Evolutionary conservation across 225 moss, liverwort and hornwort species (phyloP), one percentile per base, ranked within the genome.

Genomic region (Physcomitrium patens): DNA sequence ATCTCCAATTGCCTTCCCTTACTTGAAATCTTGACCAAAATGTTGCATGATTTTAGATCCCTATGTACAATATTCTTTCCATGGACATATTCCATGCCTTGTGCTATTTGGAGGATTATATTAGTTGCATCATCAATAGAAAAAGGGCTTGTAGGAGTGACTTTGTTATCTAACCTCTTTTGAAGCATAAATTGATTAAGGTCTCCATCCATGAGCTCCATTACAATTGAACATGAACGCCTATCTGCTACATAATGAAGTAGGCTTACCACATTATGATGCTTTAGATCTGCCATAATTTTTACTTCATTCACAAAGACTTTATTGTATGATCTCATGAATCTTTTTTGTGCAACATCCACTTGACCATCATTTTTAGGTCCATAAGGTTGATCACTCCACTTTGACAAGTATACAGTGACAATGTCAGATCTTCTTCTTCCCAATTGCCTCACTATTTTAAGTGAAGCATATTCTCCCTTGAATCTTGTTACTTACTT

Each of bases 31-130:
- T 1, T 67, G 10, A 60, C 19, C 7, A 76, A 10, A 60, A 76
- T 76, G 19, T 76, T 76, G 48, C 47, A 49, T 8, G 68, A 76
- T 16, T 60, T 76, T 12, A 76, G 7, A 15, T 76, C 76, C 50
- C 49, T 45, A 16, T 76, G 59, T 8, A 19, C 76, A 10, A 76
- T 28, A 1, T 42, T 14, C 22, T 60, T 50, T 1, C 1, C 1
- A 22, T 76, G 67, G 15, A 76, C 11, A 28, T 68, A 68, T 0
- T 37, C 2, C 68, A 68, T 76, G 37, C 68, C 76, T 68, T 10
- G 19, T 3, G 76, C 76, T 57, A 67, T 51, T 14, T 76, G 49
- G 41, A 68, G 76, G 1, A 76, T 68, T 9, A 60, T 22, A 20
- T 22, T 5, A 58, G 31, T 2, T 28, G 50, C 76, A 0, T 67